Conservation (phyloP, 768 basidiomycete genomes). For the Russula foetens region DNA sequence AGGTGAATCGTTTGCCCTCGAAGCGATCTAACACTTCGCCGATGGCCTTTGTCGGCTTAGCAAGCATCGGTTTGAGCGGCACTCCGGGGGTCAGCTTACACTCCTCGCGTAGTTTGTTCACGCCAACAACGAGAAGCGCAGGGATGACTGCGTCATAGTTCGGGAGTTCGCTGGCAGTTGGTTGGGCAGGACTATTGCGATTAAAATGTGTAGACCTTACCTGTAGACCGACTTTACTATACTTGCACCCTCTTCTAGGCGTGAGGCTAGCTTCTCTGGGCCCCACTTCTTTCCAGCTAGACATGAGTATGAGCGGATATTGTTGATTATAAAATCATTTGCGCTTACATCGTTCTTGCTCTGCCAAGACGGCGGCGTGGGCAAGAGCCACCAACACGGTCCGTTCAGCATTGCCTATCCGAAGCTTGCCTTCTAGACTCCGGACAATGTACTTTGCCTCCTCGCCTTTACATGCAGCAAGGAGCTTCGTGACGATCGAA, state of each 20-base stretch:
- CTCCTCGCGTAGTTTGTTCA: constrained; percentile 54
- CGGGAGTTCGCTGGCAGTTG: constrained; percentile 71
- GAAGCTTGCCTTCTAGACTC: constrained; percentile 91
- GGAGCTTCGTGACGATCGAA: constrained; percentile 85
- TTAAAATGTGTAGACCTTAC: constrained; percentile 33
- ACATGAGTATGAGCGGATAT: not conserved
- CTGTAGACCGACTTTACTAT: constrained; percentile 90
- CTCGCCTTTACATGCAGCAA: constrained; percentile 83
- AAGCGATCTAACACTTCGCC: constrained; percentile 96
- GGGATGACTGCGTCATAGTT: constrained; percentile 90
- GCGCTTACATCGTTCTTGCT: constrained; percentile 51
- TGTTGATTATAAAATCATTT: not conserved
- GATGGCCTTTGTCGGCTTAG: constrained; percentile 98
- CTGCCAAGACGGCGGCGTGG: constrained; percentile 79
- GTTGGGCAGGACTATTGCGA: not conserved
- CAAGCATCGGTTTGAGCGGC: constrained; percentile 97
- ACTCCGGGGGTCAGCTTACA: constrained; percentile 95
- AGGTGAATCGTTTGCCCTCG: constrained; percentile 91
- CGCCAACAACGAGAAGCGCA: constrained; percentile 72
- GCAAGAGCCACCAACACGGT: constrained; percentile 94
- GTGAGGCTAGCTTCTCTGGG: constrained; percentile 59
- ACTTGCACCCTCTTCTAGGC: constrained; percentile 69
- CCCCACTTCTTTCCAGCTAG: constrained; percentile 67
- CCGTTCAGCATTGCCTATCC: constrained; percentile 95
- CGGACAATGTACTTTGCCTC: constrained; percentile 98